These are phyloP conservation scores for Aspergillus quadrilineatus DNA, from an alignment of 2,329 filamentous ascomycete genomes.

Conservation along the genomic window DNA sequence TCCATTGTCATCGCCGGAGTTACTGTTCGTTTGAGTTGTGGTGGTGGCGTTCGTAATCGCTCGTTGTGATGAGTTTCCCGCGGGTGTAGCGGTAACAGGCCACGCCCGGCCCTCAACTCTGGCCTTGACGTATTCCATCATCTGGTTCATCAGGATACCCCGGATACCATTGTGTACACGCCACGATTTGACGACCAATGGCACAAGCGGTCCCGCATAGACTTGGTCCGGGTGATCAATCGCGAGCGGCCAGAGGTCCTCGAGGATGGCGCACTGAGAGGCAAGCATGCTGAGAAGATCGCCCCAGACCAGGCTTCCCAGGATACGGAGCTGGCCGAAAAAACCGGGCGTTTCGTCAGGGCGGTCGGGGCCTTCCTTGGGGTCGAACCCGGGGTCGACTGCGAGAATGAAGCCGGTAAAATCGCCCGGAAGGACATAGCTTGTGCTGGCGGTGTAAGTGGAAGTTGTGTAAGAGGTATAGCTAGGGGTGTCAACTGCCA, in stretches of 20 bases:
- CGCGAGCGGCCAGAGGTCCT: slow-evolving; percentile 27
- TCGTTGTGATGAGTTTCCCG: too few relatives aligned
- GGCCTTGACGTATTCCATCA: background rate
- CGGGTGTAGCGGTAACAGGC: background rate
- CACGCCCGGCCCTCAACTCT: background rate
- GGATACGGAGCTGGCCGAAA: slow-evolving; percentile 28
- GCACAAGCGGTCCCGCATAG: background rate
- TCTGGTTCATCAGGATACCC: background rate
- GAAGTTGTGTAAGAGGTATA: slow-evolving; percentile 19
- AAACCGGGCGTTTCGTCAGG: slow-evolving; percentile 25
- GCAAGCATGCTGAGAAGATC: slow-evolving; percentile 25
- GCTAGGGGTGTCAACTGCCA: slow-evolving; percentile 21
- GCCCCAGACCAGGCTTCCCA: slow-evolving; percentile 32
- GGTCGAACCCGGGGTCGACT: slow-evolving; percentile 25
- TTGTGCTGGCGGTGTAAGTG: background rate
- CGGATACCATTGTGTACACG: background rate
- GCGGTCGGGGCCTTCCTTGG: slow-evolving; percentile 10
- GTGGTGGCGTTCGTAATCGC: background rate
- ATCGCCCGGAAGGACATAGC: slow-evolving; percentile 14
- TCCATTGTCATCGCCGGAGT: background rate
- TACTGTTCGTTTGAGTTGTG: background rate
- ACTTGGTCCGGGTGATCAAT: slow-evolving; percentile 4
- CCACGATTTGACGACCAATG: background rate
- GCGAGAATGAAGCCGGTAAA: slow-evolving; percentile 25
- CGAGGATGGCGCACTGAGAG: slow-evolving; percentile 19